These are phyloP conservation scores for Manihot esculenta DNA, from an alignment of 441 rosid species.

Conservation along the genomic window DNA sequence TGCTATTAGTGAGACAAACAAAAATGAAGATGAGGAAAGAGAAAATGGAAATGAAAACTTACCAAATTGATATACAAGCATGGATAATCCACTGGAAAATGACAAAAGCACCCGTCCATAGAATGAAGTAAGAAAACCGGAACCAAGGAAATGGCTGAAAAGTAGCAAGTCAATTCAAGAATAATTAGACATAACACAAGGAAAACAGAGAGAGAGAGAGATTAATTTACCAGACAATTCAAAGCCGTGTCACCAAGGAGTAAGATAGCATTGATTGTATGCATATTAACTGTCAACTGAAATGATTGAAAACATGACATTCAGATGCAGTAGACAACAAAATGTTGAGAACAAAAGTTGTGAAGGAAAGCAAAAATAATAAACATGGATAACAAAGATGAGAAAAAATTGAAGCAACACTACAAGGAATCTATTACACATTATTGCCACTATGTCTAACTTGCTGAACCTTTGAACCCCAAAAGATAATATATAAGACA, in stretches of 20 bases:
- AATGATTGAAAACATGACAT: neutral
- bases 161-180: neutral
- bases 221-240: constrained; percentile 70
- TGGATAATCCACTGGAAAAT: constrained; percentile 79
- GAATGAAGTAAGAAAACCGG: constrained; percentile 83
- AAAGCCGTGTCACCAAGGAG: constrained; percentile 76
- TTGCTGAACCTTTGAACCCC: neutral
- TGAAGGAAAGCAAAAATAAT: neutral
- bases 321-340: neutral
- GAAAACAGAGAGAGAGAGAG: neutral
- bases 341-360: neutral
- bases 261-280: constrained; percentile 63
- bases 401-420: neutral
- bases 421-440: neutral
- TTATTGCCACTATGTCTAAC: neutral
- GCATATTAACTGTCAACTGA: constrained; percentile 83
- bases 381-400: constrained; percentile 4
- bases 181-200: neutral
- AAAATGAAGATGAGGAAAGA: neutral
- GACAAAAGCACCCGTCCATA: constrained; percentile 74
- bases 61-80: constrained; percentile 63
- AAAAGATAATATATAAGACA: neutral
- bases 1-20: constrained; percentile 8
- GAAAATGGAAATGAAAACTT: constrained; percentile 19
- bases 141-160: constrained; percentile 85